Evolutionary conservation across 345 rosid genomes (phyloP).

Genomic region (Cardiospermum halicacabum): DNA sequence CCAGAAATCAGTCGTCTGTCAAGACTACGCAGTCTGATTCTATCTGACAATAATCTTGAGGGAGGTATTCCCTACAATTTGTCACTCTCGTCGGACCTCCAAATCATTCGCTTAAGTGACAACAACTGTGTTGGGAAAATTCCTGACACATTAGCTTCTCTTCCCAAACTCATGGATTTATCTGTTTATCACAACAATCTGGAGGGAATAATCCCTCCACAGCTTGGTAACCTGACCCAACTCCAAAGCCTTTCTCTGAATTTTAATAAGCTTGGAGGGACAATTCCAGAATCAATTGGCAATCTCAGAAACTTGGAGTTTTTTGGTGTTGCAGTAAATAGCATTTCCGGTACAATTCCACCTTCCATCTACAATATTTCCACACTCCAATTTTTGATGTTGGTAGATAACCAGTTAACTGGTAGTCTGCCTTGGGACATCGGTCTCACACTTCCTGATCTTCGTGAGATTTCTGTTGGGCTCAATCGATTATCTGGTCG

Average conservation of each 20-base stretch:
- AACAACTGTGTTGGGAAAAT: neutral
- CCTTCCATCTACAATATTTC: neutral
- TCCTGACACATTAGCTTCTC: neutral
- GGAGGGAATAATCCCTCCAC: slow-evolving; percentile 2
- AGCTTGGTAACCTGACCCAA: slow-evolving; percentile 9
- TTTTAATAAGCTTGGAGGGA: neutral
- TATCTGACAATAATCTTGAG: neutral
- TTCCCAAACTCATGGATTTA: neutral
- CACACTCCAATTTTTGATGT: neutral
- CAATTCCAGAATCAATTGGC: slow-evolving; percentile 7
- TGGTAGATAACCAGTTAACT: neutral
- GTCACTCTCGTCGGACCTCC: neutral
- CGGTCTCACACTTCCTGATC: neutral
- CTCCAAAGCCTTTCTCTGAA: neutral
- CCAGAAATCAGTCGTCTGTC: neutral
- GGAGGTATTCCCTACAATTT: neutral
- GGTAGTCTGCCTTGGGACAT: neutral
- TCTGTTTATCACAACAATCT: neutral
- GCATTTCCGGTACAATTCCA: neutral
- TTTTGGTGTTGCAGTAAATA: neutral
- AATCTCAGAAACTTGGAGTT: neutral
- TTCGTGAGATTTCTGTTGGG: neutral
- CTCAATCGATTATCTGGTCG: neutral
- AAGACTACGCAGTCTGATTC: neutral
- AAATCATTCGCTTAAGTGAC: neutral